Evolutionary conservation across 768 basidiomycete genomes (phyloP).

Genomic region (Cytidiella melzeri): DNA sequence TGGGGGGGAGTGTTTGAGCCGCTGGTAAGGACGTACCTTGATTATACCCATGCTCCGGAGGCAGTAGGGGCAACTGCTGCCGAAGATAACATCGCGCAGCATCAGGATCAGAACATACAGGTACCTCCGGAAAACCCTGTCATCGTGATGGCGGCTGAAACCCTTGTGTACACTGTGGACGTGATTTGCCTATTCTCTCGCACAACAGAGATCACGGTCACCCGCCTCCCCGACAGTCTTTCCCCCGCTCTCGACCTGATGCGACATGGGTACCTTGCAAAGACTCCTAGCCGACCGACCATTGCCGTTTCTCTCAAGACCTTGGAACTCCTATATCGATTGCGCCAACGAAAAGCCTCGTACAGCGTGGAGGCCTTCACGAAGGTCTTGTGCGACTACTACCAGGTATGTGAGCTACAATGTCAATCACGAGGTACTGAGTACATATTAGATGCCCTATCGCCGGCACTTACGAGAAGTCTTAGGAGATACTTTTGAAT

Average conservation of each 20-base stretch:
- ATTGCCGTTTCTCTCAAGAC: constrained; percentile 14
- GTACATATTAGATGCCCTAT: constrained; percentile 19
- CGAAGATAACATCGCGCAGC: not conserved
- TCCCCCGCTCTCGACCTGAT: constrained; percentile 9
- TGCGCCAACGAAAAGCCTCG: constrained; percentile 12
- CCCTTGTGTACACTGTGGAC: not conserved
- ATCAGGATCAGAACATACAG: not conserved
- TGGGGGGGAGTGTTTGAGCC: not conserved
- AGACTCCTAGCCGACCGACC: constrained; percentile 1
- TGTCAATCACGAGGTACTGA: not conserved
- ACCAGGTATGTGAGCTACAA: constrained; percentile 9
- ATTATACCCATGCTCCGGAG: not conserved
- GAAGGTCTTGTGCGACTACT: constrained; percentile 13
- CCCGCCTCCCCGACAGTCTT: not conserved
- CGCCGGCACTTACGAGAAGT: constrained; percentile 15
- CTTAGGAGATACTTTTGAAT: constrained; percentile 30
- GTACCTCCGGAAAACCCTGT: not conserved
- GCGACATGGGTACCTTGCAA: constrained; percentile 6
- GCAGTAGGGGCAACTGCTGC: too few species aligned
- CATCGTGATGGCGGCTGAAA: not conserved
- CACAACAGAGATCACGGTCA: not conserved
- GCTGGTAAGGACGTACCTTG: not conserved
- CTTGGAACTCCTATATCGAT: constrained; percentile 9
- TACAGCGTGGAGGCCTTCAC: constrained; percentile 18
- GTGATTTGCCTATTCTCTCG: not conserved